These are phyloP conservation scores for cucumber (Cucumis sativus) DNA, from an alignment of 306 rosid genomes.

Conservation along the genomic window DNA sequence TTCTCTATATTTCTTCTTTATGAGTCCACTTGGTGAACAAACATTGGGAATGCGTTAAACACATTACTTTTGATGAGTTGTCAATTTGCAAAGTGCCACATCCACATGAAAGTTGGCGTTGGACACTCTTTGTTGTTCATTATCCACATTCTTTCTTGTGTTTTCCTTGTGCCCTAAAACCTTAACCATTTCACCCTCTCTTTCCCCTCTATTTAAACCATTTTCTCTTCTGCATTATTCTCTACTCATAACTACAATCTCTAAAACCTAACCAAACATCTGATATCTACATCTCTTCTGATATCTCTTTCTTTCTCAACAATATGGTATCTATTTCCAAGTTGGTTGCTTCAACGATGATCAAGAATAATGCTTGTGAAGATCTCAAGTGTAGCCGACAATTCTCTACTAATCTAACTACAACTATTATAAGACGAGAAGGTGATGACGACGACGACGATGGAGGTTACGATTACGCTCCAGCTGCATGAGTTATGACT, in stretches of 20 bases:
- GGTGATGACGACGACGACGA: constrained; percentile 1
- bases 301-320: not conserved
- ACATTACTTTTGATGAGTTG: not conserved
- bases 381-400: not conserved
- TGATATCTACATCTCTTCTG: no score
- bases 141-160: not conserved
- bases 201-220: not conserved
- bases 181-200: not conserved
- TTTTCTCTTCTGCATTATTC: not conserved
- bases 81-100: not conserved
- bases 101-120: not conserved
- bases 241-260: not conserved
- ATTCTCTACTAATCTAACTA: not conserved
- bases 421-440: not conserved
- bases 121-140: not conserved
- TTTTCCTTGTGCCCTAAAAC: not conserved
- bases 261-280: not conserved
- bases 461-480: not conserved
- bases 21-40: not conserved
- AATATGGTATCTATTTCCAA: not conserved
- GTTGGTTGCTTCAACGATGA: not conserved
- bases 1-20: not conserved
- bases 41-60: not conserved
- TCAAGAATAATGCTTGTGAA: not conserved
- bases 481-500: not conserved